Evolutionary conservation across 2,329 filamentous ascomycete genomes (phyloP).

Genomic region (Aphanoascus verrucosus): DNA sequence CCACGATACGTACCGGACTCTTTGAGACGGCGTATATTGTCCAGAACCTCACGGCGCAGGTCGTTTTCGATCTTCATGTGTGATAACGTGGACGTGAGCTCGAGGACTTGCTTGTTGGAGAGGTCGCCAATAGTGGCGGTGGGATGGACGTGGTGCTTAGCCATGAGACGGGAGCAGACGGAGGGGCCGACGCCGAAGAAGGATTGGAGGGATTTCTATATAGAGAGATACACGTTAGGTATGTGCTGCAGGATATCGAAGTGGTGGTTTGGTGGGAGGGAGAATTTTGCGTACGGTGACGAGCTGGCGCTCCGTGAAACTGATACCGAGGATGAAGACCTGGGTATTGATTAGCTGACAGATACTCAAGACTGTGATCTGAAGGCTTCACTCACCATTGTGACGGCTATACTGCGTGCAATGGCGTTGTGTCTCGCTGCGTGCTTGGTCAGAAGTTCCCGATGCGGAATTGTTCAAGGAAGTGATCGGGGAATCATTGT

Average conservation of each 20-base stretch:
- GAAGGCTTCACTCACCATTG: constrained; percentile 3
- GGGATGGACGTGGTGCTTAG: constrained; percentile 79
- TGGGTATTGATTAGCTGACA: constrained; percentile 24
- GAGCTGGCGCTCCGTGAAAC: constrained; percentile 72
- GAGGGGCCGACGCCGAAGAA: constrained; percentile 78
- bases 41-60: constrained; percentile 60
- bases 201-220: constrained; percentile 52
- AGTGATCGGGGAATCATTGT: constrained; percentile 2
- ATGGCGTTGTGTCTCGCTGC: background rate
- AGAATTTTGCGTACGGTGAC: constrained; percentile 55
- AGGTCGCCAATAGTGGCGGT: constrained; percentile 67
- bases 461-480: background rate
- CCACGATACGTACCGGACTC: constrained; percentile 88
- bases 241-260: background rate
- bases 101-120: constrained; percentile 63
- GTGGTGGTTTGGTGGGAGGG: background rate
- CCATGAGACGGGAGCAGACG: constrained; percentile 63
- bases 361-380: too few species aligned
- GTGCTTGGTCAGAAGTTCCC: background rate
- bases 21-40: constrained; percentile 75
- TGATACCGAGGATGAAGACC: constrained; percentile 79
- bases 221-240: background rate
- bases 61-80: constrained; percentile 93
- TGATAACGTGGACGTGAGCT: constrained; percentile 73
- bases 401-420: background rate